Base-by-base conservation (phyloP, 2,329 filamentous ascomycete species). In the Phialocephala subalpina region DNA sequence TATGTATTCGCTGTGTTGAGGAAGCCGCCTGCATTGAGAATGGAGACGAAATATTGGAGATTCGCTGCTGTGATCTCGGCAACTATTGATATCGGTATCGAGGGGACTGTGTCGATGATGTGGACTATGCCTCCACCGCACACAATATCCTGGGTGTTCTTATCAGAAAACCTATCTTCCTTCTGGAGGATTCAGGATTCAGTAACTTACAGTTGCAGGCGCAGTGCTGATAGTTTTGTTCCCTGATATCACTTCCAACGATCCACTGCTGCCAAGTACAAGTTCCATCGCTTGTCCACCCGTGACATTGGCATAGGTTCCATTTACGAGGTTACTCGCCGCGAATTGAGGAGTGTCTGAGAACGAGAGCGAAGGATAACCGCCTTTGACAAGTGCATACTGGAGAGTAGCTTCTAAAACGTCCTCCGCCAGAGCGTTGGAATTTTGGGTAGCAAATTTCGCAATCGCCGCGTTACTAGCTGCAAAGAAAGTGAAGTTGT, bases 71-170 rank as follows among this genome's bases (percentile, higher is more conserved):
- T 64, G 45, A 71, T 62, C 20, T 66, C 62, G 1, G 47, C 27
- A 1, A 69, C 67, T 3, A 65, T 47, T 35, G 42, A 35, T 9
- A 65, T 12, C 0, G 86, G 86, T 7, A 86, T 76, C 0, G 77
- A 78, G 6, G 86, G 78, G 25, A 85, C 78, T 3, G 74, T 73
- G 71, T 87, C 79, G 60, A 87, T 80, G 47, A 87, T 78, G 69
- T 87, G 85, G 2, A 89, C 82, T 35, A 84, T 77, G 29, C 85
- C 85, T 60, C 84, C 82, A n/a, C 81, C 81, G 71, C 84, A 88
- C 69, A 83, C 80, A 59, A 87, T 77, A 71, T 87, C 82, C 82
- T 84, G 22, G 18, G 56, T 2, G 29, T 38, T 20, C 27, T 22
- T 22, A 27, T 66, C 22, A 59, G 40, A 16, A 40, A 49, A n/a